Evolutionary conservation across 371 early-diverging fungal genomes (phyloP).

Genomic region (Nematocida sp.): DNA sequence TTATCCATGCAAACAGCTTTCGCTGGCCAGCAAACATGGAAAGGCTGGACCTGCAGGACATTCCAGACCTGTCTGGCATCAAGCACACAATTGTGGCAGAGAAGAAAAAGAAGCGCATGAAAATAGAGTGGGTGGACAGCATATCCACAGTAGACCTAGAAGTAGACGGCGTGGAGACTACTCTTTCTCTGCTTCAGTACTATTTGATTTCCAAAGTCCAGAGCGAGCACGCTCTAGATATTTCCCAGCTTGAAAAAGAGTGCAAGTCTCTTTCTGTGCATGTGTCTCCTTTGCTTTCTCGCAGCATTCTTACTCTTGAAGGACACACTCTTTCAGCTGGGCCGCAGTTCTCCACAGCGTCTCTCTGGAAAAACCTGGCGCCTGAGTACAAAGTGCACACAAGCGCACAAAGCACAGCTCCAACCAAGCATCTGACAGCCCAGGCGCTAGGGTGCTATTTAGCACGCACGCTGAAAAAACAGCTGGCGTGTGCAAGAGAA

Average conservation of each 20-base stretch:
- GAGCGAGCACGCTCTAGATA: not conserved
- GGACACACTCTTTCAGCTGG: not conserved
- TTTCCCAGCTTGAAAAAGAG: not conserved
- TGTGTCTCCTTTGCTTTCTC: not conserved
- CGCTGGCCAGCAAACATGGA: constrained; percentile 23
- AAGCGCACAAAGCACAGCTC: not conserved
- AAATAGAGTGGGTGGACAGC: constrained; percentile 43
- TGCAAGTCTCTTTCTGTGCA: not conserved
- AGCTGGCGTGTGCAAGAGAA: not conserved
- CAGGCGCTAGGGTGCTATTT: constrained; percentile 4
- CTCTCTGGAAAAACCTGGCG: constrained; percentile 21
- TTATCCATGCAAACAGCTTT: constrained; percentile 48
- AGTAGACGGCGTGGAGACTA: not conserved
- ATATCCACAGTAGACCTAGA: constrained; percentile 33
- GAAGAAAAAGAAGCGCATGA: constrained; percentile 10
- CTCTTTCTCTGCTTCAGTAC: constrained; percentile 36
- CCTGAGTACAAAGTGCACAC: not conserved
- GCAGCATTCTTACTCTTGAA: not conserved
- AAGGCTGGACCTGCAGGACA: constrained; percentile 3
- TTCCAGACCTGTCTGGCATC: constrained; percentile 11
- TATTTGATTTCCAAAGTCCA: not conserved
- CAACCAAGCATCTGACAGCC: not conserved
- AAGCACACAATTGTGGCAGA: not conserved
- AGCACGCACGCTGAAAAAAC: not conserved
- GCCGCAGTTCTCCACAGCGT: not conserved